Conservation (phyloP, 345 rosid genomes). For the Dipteronia dyeriana region DNA sequence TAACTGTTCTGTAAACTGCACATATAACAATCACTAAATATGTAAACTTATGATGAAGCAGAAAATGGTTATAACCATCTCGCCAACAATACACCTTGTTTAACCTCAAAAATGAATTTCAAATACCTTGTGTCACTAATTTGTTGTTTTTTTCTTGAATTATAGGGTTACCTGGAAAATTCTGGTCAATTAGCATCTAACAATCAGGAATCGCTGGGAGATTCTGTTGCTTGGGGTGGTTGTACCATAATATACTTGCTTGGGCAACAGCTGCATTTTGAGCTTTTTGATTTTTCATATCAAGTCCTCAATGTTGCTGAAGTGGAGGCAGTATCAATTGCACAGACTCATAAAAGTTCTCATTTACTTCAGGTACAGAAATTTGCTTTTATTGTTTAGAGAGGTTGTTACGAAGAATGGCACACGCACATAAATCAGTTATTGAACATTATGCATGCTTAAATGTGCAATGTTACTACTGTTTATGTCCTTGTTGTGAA, state of each 20-base stretch:
- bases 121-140: background rate
- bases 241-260: conserved; percentile 95
- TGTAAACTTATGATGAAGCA: background rate
- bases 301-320: conserved; percentile 97
- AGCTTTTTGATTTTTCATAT: conserved; percentile 93
- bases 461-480: background rate
- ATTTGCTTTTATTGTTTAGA: background rate
- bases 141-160: conserved; percentile 22
- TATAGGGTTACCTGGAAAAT: conserved; percentile 86
- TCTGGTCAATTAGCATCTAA: conserved; percentile 45
- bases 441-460: background rate
- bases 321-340: conserved; percentile 71
- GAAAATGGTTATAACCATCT: background rate
- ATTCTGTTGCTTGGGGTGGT: conserved; percentile 98
- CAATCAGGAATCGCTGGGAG: conserved; percentile 75
- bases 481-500: background rate
- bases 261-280: conserved; percentile 97
- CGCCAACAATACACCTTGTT: background rate
- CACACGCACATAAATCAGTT: background rate
- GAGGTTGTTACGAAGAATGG: background rate
- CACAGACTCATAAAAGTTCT: conserved; percentile 56
- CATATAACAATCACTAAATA: background rate
- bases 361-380: conserved; percentile 62
- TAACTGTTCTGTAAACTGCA: background rate
- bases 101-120: no score